Conservation (phyloP, 2,329 filamentous ascomycete genomes). For the Dactylellina leptospora region DNA sequence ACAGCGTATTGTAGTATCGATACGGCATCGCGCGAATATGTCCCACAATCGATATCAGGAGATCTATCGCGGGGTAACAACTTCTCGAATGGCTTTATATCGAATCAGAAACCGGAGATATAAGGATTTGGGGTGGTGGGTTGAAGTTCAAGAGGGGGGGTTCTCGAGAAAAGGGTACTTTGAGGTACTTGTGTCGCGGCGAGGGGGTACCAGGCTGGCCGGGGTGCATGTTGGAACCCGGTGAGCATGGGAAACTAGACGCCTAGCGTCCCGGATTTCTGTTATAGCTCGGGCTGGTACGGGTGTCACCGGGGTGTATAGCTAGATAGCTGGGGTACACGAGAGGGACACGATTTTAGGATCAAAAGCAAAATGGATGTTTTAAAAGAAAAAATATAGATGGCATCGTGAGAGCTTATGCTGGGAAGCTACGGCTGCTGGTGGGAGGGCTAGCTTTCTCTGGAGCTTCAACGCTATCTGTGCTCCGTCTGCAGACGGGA, state of each 20-base stretch:
- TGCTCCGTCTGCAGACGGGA: conserved; percentile 29
- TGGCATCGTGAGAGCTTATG: conserved; percentile 14
- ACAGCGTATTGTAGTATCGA: conserved; percentile 38
- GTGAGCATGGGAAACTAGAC: conserved; percentile 8
- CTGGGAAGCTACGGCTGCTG: conserved; percentile 22
- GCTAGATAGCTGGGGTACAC: conserved; percentile 13
- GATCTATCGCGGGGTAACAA: conserved; percentile 34
- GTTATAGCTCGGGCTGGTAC: neutral
- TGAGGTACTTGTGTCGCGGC: conserved; percentile 43
- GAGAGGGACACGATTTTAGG: conserved; percentile 36
- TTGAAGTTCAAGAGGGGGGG: conserved; percentile 3
- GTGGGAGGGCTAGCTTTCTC: conserved; percentile 26
- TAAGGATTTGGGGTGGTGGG: conserved; percentile 13
- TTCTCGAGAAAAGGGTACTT: conserved; percentile 26
- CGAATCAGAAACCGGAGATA: conserved; percentile 22
- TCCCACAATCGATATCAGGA: conserved; percentile 16
- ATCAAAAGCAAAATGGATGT: too few species aligned
- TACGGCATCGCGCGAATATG: too few species aligned
- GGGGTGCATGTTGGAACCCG: conserved; percentile 23
- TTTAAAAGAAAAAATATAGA: neutral
- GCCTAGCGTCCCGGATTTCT: conserved; percentile 22
- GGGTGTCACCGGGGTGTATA: conserved; percentile 12
- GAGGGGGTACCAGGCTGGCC: conserved; percentile 29
- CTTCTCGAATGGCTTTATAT: conserved; percentile 20
- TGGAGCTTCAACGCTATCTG: conserved; percentile 39